Evolutionary conservation across 2,329 filamentous ascomycete genomes (phyloP).

Genomic region (Cercospora sp.): DNA sequence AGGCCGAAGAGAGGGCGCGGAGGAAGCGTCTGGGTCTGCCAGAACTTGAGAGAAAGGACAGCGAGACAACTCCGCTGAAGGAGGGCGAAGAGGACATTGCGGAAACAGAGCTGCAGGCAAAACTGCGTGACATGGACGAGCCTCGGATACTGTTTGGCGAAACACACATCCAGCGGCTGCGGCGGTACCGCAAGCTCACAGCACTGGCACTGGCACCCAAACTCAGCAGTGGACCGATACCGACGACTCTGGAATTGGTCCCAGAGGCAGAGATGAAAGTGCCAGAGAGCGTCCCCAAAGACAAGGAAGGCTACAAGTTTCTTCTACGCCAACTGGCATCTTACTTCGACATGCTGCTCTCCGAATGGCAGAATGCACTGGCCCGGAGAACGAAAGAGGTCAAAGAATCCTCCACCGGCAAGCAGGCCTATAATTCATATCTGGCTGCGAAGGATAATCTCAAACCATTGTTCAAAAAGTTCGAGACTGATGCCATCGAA

Average conservation of each 20-base stretch:
- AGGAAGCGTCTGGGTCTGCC: slow-evolving; percentile 79
- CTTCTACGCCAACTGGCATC: slow-evolving; percentile 86
- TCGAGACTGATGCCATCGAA: slow-evolving; percentile 79
- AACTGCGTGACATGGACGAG: slow-evolving; percentile 70
- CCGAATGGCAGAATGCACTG: slow-evolving; percentile 81
- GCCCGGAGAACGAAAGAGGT: slow-evolving; percentile 58
- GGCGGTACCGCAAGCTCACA: slow-evolving; percentile 67
- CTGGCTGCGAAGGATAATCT: slow-evolving; percentile 84
- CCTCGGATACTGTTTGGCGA: slow-evolving; percentile 81
- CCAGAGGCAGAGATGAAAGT: slow-evolving; percentile 90
- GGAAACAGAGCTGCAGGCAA: slow-evolving; percentile 68
- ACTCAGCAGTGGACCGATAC: slow-evolving; percentile 75
- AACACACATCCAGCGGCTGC: slow-evolving; percentile 66
- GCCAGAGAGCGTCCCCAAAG: slow-evolving; percentile 60
- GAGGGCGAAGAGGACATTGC: slow-evolving; percentile 61
- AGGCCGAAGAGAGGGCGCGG: slow-evolving; percentile 69
- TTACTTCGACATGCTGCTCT: slow-evolving; percentile 95
- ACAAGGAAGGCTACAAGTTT: slow-evolving; percentile 66
- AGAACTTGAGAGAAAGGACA: slow-evolving; percentile 61
- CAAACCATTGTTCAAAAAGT: slow-evolving; percentile 82
- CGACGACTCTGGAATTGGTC: slow-evolving; percentile 77
- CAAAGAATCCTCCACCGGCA: slow-evolving; percentile 74
- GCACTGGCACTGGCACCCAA: slow-evolving; percentile 43
- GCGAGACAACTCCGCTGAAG: slow-evolving; percentile 32
- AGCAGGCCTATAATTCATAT: slow-evolving; percentile 81